Conservation (phyloP, 2,329 filamentous ascomycete genomes). For the Stachybotrys chlorohalonatus region DNA sequence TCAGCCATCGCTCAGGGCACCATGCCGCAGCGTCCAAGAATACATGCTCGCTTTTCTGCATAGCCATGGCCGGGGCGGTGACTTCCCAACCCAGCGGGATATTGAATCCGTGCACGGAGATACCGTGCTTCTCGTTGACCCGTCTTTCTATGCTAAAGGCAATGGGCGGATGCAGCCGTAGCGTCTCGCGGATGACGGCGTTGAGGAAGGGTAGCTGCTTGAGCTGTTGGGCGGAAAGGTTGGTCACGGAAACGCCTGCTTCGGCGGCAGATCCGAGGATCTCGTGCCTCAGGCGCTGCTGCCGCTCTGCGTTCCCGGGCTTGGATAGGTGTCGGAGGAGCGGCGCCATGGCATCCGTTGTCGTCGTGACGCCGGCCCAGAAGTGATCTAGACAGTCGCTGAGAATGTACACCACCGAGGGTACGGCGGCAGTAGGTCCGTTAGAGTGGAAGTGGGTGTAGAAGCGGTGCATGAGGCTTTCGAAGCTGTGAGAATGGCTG, state of each 20-base stretch:
- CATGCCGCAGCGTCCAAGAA: neutral
- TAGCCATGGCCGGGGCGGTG: neutral
- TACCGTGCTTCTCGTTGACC: neutral
- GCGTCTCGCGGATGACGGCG: neutral
- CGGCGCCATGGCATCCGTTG: neutral
- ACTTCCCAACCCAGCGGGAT: neutral
- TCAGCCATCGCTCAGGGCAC: neutral
- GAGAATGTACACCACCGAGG: conserved; percentile 4
- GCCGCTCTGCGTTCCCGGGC: neutral
- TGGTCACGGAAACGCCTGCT: neutral
- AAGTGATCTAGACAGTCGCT: conserved; percentile 6
- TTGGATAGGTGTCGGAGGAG: neutral
- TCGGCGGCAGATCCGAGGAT: neutral
- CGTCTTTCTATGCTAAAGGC: neutral
- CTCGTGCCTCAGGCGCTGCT: neutral
- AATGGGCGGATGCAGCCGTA: neutral
- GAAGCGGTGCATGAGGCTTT: neutral
- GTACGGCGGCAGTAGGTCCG: neutral
- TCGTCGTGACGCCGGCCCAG: conserved; percentile 5
- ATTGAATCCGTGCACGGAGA: neutral
- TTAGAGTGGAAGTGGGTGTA: neutral
- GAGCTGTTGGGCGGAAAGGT: neutral
- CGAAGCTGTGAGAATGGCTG: neutral
- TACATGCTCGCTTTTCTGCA: neutral
- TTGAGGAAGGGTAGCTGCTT: neutral